These are phyloP conservation scores for Colletotrichum navitas DNA, from an alignment of 2,329 filamentous ascomycete genomes.

Conservation along the genomic window DNA sequence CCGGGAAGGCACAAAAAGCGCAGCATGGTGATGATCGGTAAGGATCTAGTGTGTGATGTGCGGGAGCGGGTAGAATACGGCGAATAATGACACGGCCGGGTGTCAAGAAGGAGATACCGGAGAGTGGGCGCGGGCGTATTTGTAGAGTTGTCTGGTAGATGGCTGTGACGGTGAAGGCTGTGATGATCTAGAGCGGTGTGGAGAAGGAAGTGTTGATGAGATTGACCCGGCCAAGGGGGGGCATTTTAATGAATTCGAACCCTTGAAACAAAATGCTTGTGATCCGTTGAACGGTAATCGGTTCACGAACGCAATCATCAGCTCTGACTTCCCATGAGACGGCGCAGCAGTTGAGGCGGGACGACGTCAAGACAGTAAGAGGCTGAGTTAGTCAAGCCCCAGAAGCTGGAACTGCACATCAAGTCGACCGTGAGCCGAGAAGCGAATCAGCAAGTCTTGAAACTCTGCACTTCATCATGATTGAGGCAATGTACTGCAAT, in stretches of 20 bases:
- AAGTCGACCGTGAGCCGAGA: constrained; percentile 31
- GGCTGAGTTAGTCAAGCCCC: constrained; percentile 33
- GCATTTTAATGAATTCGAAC: constrained; percentile 40
- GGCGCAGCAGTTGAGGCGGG: constrained; percentile 34
- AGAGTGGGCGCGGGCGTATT: constrained; percentile 9
- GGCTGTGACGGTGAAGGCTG: constrained; percentile 3
- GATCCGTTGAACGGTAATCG: constrained; percentile 25
- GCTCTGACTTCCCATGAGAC: constrained; percentile 41
- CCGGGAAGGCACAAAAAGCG: constrained; percentile 69
- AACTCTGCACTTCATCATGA: constrained; percentile 40
- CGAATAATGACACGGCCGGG: constrained; percentile 10
- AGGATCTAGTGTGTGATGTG: constrained; percentile 14
- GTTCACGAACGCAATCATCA: constrained; percentile 37
- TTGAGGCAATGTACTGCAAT: constrained; percentile 28
- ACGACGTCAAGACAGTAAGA: constrained; percentile 41
- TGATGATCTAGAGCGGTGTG: constrained; percentile 34
- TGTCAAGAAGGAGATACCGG: neutral
- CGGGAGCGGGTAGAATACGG: constrained; percentile 7
- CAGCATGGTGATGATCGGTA: constrained; percentile 51
- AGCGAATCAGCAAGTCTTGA: constrained; percentile 30
- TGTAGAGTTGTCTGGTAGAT: constrained; percentile 6
- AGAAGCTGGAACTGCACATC: constrained; percentile 24
- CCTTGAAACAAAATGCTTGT: constrained; percentile 18
- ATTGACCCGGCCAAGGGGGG: constrained; percentile 23
- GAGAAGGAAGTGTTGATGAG: constrained; percentile 21